Percentiles rank a stretch among this genome's conserved stretches.
phyloP scores from a whole-genome alignment of 352 stramenopile species.

The Phytopythium cucurbitacearum region DNA sequence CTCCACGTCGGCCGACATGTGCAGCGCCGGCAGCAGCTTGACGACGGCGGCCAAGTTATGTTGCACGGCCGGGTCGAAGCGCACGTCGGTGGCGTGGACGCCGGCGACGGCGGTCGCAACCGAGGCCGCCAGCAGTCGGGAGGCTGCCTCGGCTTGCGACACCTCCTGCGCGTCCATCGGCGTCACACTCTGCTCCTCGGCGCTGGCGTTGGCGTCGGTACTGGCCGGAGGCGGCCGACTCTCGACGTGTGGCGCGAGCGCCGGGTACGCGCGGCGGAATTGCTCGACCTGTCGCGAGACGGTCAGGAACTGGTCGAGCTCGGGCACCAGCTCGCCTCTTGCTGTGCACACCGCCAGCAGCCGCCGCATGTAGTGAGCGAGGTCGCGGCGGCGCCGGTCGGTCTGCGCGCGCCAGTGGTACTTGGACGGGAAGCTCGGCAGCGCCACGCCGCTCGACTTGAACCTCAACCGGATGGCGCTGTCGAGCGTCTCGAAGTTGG shows the following conservation, averaged over 20 bases:
- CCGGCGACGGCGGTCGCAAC: conserved; percentile 7
- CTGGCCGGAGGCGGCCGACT: conserved; percentile 6
- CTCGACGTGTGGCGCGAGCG: conserved; percentile 6
- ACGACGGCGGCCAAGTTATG: conserved; percentile 32
- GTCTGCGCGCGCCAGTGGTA: conserved; percentile 27
- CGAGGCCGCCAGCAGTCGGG: conserved; percentile 19
- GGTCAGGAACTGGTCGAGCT: conserved; percentile 41
- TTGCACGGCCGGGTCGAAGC: conserved; percentile 26
- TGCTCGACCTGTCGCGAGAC: conserved; percentile 28
- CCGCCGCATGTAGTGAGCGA: conserved; percentile 23
- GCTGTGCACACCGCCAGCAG: conserved; percentile 31
- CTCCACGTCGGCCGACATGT: conserved; percentile 26
- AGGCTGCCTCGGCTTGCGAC: conserved; percentile 25
- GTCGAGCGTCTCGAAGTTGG: conserved; percentile 36
- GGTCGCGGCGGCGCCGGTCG: conserved; percentile 29
- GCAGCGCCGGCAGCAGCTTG: conserved; percentile 20
- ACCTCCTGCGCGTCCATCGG: conserved; percentile 37
- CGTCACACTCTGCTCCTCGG: conserved; percentile 8
- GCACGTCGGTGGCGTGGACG: conserved; percentile 20
- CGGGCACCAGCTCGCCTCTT: conserved; percentile 6
- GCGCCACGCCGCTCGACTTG: conserved; percentile 6
- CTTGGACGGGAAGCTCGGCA: conserved; percentile 37
- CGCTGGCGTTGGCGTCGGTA: conserved; percentile 8
- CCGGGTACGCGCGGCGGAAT: conserved; percentile 16
- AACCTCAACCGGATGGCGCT: conserved; percentile 23